Base-by-base conservation (phyloP, 2,329 filamentous ascomycete genomes). In the Alternaria sp. region DNA sequence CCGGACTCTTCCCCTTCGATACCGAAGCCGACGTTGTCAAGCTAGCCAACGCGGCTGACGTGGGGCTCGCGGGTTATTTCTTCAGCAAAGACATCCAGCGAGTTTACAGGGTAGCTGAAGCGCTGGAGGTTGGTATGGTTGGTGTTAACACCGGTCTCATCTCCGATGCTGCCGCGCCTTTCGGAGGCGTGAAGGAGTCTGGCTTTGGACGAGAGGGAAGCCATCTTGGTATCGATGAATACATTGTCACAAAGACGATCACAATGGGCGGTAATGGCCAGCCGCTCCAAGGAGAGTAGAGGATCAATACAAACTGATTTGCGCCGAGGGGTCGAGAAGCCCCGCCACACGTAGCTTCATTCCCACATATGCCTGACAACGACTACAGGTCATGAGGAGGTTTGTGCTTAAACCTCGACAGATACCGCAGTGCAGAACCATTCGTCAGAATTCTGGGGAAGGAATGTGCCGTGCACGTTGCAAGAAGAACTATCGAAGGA, bases 1-100 rank as follows among this genome's bases (percentile, higher is more conserved):
- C 94, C 0, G 95, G 92, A 0, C 81, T 98, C 13, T 97, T 97
- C 84, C 87, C 89, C 52, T 99, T 98, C 77, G 87, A 92, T 50
- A 93, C 90, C 0, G 96, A 98, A 81, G 90, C 91, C 57, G 94
- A 98, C 74, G 96, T 97, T 6, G 89, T 98, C 28, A 85, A 87
- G 66, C 82, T 95, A 68, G 95, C 96, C 5, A 99, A 99, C 80
- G 81, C 83, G 45, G 85, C 92, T 1, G 90, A 95, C 56, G 94
- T 98, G 40, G 96, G 96, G 1, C 85, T 99, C 36, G 96, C 95
- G 0, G 95, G 93, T 1, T 98, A 98, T 83, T 97, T 99, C 84
- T 98, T 93, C 85, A 93, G 85, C 66, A 83, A 81, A 49, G 87
- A 89, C 68, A 73, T 90, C 6, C 84, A 85, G 69, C 81, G 88